phyloP scores from a whole-genome alignment of 1,284 basidiomycete species.

The Tilletia walkeri region DNA sequence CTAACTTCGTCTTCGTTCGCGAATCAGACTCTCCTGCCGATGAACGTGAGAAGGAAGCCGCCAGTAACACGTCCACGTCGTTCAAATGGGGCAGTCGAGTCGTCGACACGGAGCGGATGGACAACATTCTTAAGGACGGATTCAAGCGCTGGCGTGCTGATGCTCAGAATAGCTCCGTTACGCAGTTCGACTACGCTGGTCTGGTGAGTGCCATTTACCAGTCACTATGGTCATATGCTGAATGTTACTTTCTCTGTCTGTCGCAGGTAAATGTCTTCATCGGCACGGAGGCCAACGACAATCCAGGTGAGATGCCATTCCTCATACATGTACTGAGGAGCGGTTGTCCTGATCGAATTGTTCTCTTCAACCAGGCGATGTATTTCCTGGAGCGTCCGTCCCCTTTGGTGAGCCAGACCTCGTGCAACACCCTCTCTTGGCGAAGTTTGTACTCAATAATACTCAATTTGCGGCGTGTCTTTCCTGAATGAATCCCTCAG shows the following conservation, averaged over 20 bases:
- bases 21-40: no score
- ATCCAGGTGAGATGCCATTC: conserved; percentile 21
- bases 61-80: neutral
- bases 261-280: conserved; percentile 30
- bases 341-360: no score
- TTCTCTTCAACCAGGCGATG: conserved; percentile 25
- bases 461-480: no score
- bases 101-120: neutral
- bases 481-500: no score
- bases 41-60: no score
- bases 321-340: no score
- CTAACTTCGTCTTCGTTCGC: no score
- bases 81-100: neutral
- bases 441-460: no score
- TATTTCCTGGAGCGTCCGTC: conserved; percentile 40
- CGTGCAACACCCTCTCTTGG: no score
- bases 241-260: neutral
- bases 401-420: conserved; percentile 31
- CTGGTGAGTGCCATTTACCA: neutral
- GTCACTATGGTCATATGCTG: no score
- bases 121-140: neutral
- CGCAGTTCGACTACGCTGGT: neutral
- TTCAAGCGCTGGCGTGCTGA: neutral
- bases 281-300: conserved; percentile 25
- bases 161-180: neutral